Evolutionary conservation across 2,329 filamentous ascomycete species (phyloP).

Genomic region (Ascochyta viciae-villosae): DNA sequence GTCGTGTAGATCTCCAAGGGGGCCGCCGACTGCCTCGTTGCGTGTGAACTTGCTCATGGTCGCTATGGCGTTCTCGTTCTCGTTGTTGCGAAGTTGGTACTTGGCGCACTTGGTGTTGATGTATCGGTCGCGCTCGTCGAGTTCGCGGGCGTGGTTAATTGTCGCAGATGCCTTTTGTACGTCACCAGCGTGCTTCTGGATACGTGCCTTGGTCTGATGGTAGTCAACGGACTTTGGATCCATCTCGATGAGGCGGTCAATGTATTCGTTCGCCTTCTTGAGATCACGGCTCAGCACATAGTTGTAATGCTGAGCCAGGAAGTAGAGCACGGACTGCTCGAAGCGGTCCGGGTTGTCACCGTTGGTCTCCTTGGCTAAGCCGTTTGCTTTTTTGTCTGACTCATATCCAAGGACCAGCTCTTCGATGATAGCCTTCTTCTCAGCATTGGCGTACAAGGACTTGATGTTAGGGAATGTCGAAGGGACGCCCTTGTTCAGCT

Average conservation of each 20-base stretch:
- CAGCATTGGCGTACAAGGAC: slow-evolving; percentile 79
- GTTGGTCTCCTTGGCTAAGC: slow-evolving; percentile 57
- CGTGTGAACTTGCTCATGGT: slow-evolving; percentile 95
- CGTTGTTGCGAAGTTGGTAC: slow-evolving; percentile 91
- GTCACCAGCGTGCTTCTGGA: slow-evolving; percentile 90
- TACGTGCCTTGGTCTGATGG: slow-evolving; percentile 92
- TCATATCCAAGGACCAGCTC: slow-evolving; percentile 81
- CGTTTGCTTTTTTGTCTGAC: slow-evolving; percentile 62
- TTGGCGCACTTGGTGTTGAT: slow-evolving; percentile 99
- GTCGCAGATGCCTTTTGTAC: slow-evolving; percentile 78
- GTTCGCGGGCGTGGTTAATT: slow-evolving; percentile 85
- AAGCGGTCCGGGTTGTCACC: slow-evolving; percentile 66
- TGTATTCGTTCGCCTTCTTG: slow-evolving; percentile 78
- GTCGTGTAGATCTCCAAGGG: slow-evolving; percentile 90
- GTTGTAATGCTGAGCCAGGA: slow-evolving; percentile 96
- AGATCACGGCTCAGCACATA: slow-evolving; percentile 88
- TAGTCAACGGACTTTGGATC: slow-evolving; percentile 86
- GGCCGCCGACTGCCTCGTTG: slow-evolving; percentile 85
- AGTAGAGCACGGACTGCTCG: slow-evolving; percentile 83
- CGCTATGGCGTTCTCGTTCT: slow-evolving; percentile 83
- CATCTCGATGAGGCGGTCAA: slow-evolving; percentile 82
- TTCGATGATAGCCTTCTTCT: slow-evolving; percentile 79
- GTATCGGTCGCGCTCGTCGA: slow-evolving; percentile 91
- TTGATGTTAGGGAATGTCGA: slow-evolving; percentile 98
- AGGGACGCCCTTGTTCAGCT: slow-evolving; percentile 91